Evolutionary conservation across 2,329 filamentous ascomycete genomes (phyloP).

Genomic region (Aspergillus luchuensis): DNA sequence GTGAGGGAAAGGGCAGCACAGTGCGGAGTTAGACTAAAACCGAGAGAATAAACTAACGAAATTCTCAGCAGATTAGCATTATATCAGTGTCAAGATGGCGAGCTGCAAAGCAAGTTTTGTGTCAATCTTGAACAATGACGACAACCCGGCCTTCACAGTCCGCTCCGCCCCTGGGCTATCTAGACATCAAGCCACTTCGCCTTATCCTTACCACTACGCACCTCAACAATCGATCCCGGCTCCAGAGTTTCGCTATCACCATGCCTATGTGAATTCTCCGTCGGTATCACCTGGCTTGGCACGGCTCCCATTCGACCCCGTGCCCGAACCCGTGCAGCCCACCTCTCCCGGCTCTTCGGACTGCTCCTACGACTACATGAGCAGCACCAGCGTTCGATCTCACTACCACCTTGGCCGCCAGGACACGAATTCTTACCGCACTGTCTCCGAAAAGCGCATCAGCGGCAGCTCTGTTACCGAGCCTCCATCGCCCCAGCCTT

Average conservation of each 20-base stretch:
- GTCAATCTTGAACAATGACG: slow-evolving; percentile 52
- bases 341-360: slow-evolving; percentile 37
- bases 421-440: slow-evolving; percentile 29
- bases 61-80: background rate
- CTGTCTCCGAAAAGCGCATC: slow-evolving; percentile 29
- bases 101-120: slow-evolving; percentile 39
- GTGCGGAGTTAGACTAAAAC: background rate
- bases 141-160: slow-evolving; percentile 49
- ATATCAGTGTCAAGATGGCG: slow-evolving; percentile 29
- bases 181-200: slow-evolving; percentile 26
- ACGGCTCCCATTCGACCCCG: slow-evolving; percentile 28
- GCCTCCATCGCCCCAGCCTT: slow-evolving; percentile 31
- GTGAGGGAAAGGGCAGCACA: background rate
- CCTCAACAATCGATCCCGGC: slow-evolving; percentile 21
- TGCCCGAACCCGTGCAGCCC: slow-evolving; percentile 29
- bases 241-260: slow-evolving; percentile 24
- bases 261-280: slow-evolving; percentile 30
- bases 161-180: slow-evolving; percentile 34
- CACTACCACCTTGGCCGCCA: slow-evolving; percentile 34
- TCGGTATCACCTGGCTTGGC: slow-evolving; percentile 29
- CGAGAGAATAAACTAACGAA: background rate
- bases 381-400: slow-evolving; percentile 21
- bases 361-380: slow-evolving; percentile 37
- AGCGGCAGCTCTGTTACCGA: slow-evolving; percentile 27
- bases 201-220: slow-evolving; percentile 23